These are phyloP conservation scores for Suhomyces kilbournensis DNA, from an alignment of 805 yeast species.

Conservation along the genomic window DNA sequence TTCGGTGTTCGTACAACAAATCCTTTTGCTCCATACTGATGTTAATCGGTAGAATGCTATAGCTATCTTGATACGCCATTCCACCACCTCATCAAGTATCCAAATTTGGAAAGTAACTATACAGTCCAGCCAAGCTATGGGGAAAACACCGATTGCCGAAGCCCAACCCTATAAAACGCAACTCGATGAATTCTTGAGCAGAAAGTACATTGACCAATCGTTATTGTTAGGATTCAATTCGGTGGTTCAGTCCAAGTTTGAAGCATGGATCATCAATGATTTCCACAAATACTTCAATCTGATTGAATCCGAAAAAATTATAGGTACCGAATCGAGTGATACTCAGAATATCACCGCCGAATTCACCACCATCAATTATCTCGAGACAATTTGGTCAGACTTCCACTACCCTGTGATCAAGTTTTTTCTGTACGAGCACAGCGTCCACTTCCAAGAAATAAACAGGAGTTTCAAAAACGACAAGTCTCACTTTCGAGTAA, in stretches of 20 bases:
- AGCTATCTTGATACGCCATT: neutral
- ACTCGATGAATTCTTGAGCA: conserved; percentile 22
- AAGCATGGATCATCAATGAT: conserved; percentile 37
- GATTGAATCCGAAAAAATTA: conserved; percentile 8
- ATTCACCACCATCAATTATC: conserved; percentile 33
- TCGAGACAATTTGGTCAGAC: conserved; percentile 55
- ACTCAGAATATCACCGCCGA: conserved; percentile 12
- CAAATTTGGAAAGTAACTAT: neutral
- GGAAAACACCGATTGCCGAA: neutral
- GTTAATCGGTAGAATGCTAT: neutral
- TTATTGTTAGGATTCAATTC: conserved; percentile 48
- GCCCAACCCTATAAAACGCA: conserved; percentile 19
- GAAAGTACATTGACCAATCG: conserved; percentile 36
- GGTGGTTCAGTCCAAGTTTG: conserved; percentile 47
- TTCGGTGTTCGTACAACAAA: neutral
- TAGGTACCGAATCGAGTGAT: conserved; percentile 16
- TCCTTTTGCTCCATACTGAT: neutral
- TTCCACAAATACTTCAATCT: conserved; percentile 29
- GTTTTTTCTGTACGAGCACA: conserved; percentile 46
- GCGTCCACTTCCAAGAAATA: conserved; percentile 18
- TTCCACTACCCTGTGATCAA: conserved; percentile 65
- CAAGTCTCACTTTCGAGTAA: conserved; percentile 16
- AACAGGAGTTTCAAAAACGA: conserved; percentile 9
- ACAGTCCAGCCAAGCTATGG: neutral
- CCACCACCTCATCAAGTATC: neutral